These are phyloP conservation scores for Cucumis sativus DNA, from an alignment of 306 rosid genomes.

Conservation along the genomic window DNA sequence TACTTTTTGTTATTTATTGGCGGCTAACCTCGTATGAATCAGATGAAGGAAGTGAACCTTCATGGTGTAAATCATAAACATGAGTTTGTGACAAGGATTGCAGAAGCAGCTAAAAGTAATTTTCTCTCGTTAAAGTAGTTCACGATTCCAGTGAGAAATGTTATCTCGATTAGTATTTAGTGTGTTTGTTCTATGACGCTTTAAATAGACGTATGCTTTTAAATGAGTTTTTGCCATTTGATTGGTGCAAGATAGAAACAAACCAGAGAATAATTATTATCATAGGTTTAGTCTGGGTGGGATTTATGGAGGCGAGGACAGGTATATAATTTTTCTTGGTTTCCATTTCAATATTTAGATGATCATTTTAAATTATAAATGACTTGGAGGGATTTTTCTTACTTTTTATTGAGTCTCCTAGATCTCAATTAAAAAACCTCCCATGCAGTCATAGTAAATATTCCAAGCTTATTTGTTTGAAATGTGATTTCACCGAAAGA, in stretches of 20 bases:
- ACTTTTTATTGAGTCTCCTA: background rate
- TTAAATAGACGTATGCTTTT: background rate
- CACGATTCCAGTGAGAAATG: background rate
- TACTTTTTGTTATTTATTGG: background rate
- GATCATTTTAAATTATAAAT: background rate
- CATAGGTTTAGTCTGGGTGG: background rate
- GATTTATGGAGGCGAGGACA: background rate
- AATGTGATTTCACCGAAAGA: background rate
- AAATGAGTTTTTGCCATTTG: background rate
- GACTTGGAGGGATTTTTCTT: background rate
- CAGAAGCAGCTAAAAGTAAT: conserved; percentile 55
- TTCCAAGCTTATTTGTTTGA: background rate
- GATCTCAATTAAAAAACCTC: background rate
- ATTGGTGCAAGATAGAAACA: background rate
- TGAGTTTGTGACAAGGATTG: conserved; percentile 41
- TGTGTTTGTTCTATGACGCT: background rate
- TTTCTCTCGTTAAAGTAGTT: conserved; percentile 11
- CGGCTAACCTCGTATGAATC: conserved; percentile 11
- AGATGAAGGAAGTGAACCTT: conserved; percentile 56
- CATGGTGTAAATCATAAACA: conserved; percentile 44
- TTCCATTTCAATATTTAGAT: background rate
- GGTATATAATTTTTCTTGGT: background rate
- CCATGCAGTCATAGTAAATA: background rate
- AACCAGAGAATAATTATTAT: background rate
- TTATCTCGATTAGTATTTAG: background rate